Percentiles rank a stretch among this genome's conserved stretches.
Conservation (phyloP, 2,329 filamentous ascomycete species). For the Fusarium annulatum region DNA sequence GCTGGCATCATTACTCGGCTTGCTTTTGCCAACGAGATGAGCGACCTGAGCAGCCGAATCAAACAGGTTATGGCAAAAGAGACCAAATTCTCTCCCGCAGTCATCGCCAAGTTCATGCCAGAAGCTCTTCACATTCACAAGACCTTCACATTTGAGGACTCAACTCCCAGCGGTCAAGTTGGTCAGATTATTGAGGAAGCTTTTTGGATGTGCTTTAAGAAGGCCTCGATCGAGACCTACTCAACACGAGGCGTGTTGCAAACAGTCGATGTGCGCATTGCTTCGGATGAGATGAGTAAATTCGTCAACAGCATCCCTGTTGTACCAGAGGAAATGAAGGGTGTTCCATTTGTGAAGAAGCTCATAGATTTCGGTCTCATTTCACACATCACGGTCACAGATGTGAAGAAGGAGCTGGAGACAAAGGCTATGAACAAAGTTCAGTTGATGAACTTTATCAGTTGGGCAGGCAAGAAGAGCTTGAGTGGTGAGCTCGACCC, state of each 20-base stretch:
- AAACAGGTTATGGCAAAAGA: conserved; percentile 58
- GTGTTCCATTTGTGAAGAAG: conserved; percentile 80
- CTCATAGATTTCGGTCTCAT: conserved; percentile 87
- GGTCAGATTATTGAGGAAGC: conserved; percentile 91
- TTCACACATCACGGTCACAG: conserved; percentile 85
- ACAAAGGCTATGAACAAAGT: conserved; percentile 81
- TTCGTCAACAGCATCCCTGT: conserved; percentile 93
- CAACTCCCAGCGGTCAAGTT: conserved; percentile 86
- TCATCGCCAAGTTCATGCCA: conserved; percentile 75
- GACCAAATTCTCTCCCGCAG: conserved; percentile 68
- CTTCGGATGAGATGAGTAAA: conserved; percentile 69
- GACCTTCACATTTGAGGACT: conserved; percentile 89
- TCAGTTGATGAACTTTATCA: conserved; percentile 85
- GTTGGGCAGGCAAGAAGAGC: conserved; percentile 82
- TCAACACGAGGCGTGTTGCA: conserved; percentile 88
- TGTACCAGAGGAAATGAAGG: conserved; percentile 79
- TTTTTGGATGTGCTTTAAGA: conserved; percentile 92
- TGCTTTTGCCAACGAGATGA: conserved; percentile 90
- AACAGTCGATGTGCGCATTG: conserved; percentile 85
- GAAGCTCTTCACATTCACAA: conserved; percentile 85
- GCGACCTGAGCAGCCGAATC: conserved; percentile 73
- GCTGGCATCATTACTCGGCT: conserved; percentile 91
- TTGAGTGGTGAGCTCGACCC: conserved; percentile 77
- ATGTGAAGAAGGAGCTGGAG: conserved; percentile 86
- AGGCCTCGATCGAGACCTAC: conserved; percentile 85